Base-by-base conservation (phyloP, 2,329 filamentous ascomycete species). In the Calonectria multiphialidica region DNA sequence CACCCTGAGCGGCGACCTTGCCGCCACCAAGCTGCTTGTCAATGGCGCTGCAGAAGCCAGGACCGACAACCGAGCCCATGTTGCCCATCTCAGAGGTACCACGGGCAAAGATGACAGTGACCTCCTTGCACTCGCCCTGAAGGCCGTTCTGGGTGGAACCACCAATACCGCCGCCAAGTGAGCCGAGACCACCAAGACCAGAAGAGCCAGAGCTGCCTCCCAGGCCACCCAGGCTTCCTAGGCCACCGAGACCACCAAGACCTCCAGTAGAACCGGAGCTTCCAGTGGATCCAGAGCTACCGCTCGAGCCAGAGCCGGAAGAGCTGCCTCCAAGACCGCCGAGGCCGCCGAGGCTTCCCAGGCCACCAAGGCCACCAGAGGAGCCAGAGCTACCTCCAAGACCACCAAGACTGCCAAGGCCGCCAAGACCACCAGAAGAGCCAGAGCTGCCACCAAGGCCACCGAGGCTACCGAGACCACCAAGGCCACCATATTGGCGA, bases 81-180 rank as follows among this genome's bases (percentile, higher is more conserved):
- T 65, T 65, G 61, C 67, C 67, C 16, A 53, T 42, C 59, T 70
- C 59, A 7, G 61, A 49, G 9, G 67, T 70, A 33, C 67, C 67
- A 13, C 67, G 59, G 13, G 67, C 67, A 30, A 64, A 70, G 40
- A 70, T 70, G 49, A 70, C 37, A 7, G 61, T 70, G 10, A 69
- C 35, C n/a, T 68, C 53, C 53, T 59, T 59, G 53, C 53, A 59
- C 53, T 59, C 53, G 6, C 53, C 53, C 35, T 23, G 23, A 30
- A 59, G 53, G 8, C 53, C 53, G 33, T 59, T 59, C 53, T 59
- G 53, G 33, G 53, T 59, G 53, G 53, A 59, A 12, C 53, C 53
- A 35, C 53, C 53, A 13, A 40, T 15, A 12, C 53, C 53, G 12
- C 53, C 53, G n/a, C 53, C 53, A 13, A 40, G 21, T 5, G 30